Evolutionary conservation across 1,284 basidiomycete species (phyloP).

Genomic region (Kalmanozyma brasiliensis): DNA sequence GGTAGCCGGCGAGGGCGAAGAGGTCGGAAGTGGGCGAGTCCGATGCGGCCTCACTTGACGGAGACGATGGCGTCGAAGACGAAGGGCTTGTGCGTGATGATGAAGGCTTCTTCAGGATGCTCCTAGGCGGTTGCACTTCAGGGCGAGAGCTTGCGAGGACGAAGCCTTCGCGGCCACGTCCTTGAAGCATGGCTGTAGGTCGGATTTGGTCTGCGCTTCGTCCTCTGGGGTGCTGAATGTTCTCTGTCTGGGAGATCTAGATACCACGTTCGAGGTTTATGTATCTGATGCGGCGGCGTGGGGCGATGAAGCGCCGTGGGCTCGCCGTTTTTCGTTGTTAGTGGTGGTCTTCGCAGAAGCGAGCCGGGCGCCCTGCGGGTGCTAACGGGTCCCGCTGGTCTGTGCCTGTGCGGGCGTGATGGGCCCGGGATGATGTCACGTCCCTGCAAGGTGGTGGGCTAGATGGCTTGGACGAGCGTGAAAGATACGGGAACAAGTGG

Average conservation of each 20-base stretch:
- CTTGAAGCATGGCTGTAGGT: constrained; percentile 17
- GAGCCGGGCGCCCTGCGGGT: too few species aligned
- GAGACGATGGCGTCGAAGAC: constrained; percentile 2
- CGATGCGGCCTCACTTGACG: constrained; percentile 7
- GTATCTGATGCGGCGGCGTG: too few species aligned
- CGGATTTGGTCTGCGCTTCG: not conserved
- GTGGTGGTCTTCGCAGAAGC: too few species aligned
- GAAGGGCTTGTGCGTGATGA: constrained; percentile 9
- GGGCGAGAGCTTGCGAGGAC: constrained; percentile 15
- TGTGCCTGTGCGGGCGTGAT: too few species aligned
- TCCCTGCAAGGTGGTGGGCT: too few species aligned
- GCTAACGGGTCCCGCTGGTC: too few species aligned
- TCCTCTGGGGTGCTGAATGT: not conserved
- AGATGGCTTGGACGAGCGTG: too few species aligned
- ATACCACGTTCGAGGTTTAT: not conserved
- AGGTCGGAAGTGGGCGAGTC: constrained; percentile 7
- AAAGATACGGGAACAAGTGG: too few species aligned
- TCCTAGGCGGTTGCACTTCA: constrained; percentile 14
- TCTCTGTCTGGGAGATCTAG: not conserved
- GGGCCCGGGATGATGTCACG: too few species aligned
- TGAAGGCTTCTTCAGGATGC: constrained; percentile 30
- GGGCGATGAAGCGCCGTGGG: too few species aligned
- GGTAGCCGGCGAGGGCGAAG: constrained; percentile 9
- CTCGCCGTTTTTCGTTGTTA: too few species aligned
- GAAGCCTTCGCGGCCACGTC: constrained; percentile 16